A percentile compares a stretch with the other conserved stretches of the same genome.
Conservation (phyloP, 441 rosid genomes). For the Gossypium schwendimanii region DNA sequence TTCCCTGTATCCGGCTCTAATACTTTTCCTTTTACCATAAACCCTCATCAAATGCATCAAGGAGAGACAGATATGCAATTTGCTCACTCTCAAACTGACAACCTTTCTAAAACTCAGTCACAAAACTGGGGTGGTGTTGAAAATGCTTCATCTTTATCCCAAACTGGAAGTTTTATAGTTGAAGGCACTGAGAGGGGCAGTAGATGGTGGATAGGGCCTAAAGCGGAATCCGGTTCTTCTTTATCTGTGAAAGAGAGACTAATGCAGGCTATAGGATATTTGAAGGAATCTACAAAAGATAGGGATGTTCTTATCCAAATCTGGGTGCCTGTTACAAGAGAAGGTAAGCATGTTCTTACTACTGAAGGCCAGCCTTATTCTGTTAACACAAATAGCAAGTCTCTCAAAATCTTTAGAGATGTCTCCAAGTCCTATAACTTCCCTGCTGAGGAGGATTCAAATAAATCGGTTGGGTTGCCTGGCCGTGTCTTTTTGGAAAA, state of each 20-base stretch:
- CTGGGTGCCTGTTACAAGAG: slow-evolving; percentile 76
- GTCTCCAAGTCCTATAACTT: slow-evolving; percentile 51
- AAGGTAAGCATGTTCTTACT: slow-evolving; percentile 60
- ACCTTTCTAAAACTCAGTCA: slow-evolving; percentile 20
- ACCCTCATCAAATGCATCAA: slow-evolving; percentile 22
- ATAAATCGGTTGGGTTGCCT: slow-evolving; percentile 57
- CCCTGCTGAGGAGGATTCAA: slow-evolving; percentile 51
- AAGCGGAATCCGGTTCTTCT: slow-evolving; percentile 23
- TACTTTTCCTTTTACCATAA: slow-evolving; percentile 20
- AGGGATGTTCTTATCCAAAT: slow-evolving; percentile 65
- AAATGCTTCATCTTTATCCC: slow-evolving; percentile 24
- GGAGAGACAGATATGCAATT: slow-evolving; percentile 26
- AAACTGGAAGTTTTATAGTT: slow-evolving; percentile 25
- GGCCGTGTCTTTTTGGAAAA: slow-evolving; percentile 65
- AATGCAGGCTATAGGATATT: slow-evolving; percentile 39
- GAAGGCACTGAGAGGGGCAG: slow-evolving; percentile 44
- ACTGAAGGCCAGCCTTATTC: slow-evolving; percentile 71
- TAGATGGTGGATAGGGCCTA: slow-evolving; percentile 62
- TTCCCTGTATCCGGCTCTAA: slow-evolving; percentile 25
- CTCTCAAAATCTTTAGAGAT: slow-evolving; percentile 52
- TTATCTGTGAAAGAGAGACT: slow-evolving; percentile 52
- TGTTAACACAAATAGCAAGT: slow-evolving; percentile 36
- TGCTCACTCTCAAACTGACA: slow-evolving; percentile 23
- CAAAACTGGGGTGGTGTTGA: slow-evolving; percentile 25
- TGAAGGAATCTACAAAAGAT: slow-evolving; percentile 46